Evolutionary conservation across 2,329 filamentous ascomycete species (phyloP), one percentile per base, ranked within the genome.

Genomic region (Tricladium varicosporioides): DNA sequence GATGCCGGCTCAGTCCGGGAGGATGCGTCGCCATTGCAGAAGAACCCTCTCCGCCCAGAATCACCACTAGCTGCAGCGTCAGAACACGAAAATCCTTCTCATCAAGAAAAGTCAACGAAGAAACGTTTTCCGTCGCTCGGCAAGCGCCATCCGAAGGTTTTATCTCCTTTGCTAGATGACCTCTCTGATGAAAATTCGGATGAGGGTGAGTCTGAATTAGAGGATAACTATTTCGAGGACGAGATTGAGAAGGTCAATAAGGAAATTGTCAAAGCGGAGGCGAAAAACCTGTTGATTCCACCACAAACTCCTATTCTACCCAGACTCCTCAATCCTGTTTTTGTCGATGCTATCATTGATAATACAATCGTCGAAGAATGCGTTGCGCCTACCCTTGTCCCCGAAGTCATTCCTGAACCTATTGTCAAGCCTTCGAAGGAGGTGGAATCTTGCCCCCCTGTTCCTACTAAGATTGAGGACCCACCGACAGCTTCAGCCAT

Each of bases 201-300:
- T 52, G 69, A 66, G 19, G 68, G 49, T 7, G 67, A 70, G 7
- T 27, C 22, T 49, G 69, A 70, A n/a, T 57, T 71, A 19, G 63
- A 65, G 36, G 68, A 70, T 52, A 59, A 63, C 31, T 70, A 69
- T 50, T 70, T 71, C 16, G 69, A 68, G 49, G 60, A 65, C 22
- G 69, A 71, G 48, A 66, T 71, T 40, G 59, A 64, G 9, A 64
- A 63, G 40, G 51, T 66, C 13, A 56, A 66, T 43, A 57, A 57
- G n/a, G 33, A 67, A 46, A 61, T 69, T 44, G 53, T 56, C 5
- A 40, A 60, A 51, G 48, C 59, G 5, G 40, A 53, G 9, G 58
- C 58, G 22, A 54, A 61, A 15, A 65, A 68, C 48, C 63, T 63
- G 14, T 48, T 65, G 16, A 52, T 64, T 9, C 56, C 60, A 36